Base-by-base conservation (phyloP, 2,329 filamentous ascomycete genomes). In the Neonectria neomacrospora region DNA sequence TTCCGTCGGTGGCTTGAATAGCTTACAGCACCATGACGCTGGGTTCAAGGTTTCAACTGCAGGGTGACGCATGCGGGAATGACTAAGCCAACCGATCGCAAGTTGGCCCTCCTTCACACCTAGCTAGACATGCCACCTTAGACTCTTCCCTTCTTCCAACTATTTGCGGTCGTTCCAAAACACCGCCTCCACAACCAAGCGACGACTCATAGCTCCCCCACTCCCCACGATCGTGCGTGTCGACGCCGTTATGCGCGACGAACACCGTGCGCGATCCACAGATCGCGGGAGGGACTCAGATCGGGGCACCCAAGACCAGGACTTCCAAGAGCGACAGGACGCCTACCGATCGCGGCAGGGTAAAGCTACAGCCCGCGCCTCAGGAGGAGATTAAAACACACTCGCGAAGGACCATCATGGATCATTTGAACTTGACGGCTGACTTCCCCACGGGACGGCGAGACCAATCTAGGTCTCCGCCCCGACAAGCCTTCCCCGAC, bases 261-360 rank as follows among this genome's bases (percentile, higher is more conserved):
- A 82, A 57, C 74, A 80, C 58, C 67, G 69, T 56, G 65, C 74
- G 60, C 74, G 71, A 69, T 73, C 75, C 58, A 69, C 75, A 64
- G 74, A 74, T 59, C 67, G 71, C 61, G 73, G 71, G 42, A 71
- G 69, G 63, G 71, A 74, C 60, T 51, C 70, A 53, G 72, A 75
- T 58, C 67, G 69, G 58, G 69, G 56, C 39, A 63, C 69, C 52
- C 58, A 63, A 63, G 68, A 67, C 62, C 64, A 74, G 54, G 63
- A 69, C 64, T 62, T 56, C 64, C 65, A 74, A 63, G 67, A 71
- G 66, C 68, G 66, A 73, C 75, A 78, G 72, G 78, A 80, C 70
- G 77, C 78, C 76, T 76, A 79, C 73, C 81, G 77, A 77, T 78
- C 80, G 79, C 79, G 81, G 80, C 82, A 85, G 80, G 83, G 80